Percentiles rank a stretch among this genome's conserved stretches.
These are phyloP conservation scores for Fusarium decemcellulare DNA, from an alignment of 2,329 filamentous ascomycete genomes.

Conservation along the genomic window DNA sequence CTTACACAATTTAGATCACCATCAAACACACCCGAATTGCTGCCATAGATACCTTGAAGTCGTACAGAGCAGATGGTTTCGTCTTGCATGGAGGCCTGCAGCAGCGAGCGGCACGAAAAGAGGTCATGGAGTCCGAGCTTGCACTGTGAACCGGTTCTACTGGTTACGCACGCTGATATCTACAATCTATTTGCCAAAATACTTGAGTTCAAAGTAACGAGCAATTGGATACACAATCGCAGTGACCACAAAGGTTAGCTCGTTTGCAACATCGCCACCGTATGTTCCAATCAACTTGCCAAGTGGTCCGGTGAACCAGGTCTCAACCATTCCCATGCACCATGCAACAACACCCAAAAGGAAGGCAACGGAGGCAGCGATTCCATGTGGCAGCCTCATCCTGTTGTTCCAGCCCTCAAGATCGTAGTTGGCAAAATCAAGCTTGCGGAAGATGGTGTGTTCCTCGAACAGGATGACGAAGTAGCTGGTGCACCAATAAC, in stretches of 20 bases:
- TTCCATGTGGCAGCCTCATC: slow-evolving; percentile 9
- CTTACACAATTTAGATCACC: too few relatives aligned
- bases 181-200: slow-evolving; percentile 11
- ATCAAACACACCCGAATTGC: too few relatives aligned
- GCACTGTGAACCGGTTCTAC: too few relatives aligned
- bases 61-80: too few relatives aligned
- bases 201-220: slow-evolving; percentile 6
- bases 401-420: slow-evolving; percentile 4
- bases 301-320: slow-evolving; percentile 12
- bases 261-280: slow-evolving; percentile 12
- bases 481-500: slow-evolving; percentile 21
- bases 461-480: slow-evolving; percentile 19
- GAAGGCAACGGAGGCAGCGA: slow-evolving; percentile 7
- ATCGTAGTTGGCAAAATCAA: slow-evolving; percentile 12
- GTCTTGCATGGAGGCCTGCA: too few relatives aligned
- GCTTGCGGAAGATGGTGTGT: slow-evolving; percentile 17
- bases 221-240: slow-evolving; percentile 12
- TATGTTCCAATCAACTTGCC: slow-evolving; percentile 10
- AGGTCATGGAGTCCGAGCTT: too few relatives aligned
- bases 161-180: not conserved
- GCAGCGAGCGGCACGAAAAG: too few relatives aligned
- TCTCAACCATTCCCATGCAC: slow-evolving; percentile 21
- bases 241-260: slow-evolving; percentile 16
- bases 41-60: too few relatives aligned
- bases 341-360: slow-evolving; percentile 17